Evolutionary conservation across 768 basidiomycete genomes (phyloP), one percentile per base, ranked within the genome.

Genomic region (Tulasnella sp.): DNA sequence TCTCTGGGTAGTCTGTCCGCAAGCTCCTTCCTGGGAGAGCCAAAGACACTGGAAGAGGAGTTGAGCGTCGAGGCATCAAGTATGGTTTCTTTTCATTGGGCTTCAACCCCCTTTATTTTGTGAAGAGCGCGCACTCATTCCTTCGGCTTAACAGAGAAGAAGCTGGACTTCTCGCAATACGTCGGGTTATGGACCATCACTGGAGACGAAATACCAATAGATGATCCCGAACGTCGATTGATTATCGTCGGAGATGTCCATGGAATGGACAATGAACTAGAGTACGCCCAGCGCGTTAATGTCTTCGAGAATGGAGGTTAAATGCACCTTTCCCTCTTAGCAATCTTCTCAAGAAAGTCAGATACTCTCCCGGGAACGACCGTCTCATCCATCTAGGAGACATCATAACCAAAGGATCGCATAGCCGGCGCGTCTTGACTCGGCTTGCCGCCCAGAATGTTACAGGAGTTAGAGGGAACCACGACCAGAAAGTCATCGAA

Each of bases 211-310:
- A 76, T 83, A 34, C 78, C 80, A n/a, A 38, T 81, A 7, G 76
- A 77, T 0, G 76, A 79, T 12, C 58, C 58, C 29, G 58, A 64
- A 34, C 77, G 79, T 19, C 89, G 94, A 19, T 84, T 91, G 36
- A 88, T 98, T 58, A 83, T 94, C 77, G 84, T 97, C 15, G 96
- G 96, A 9, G 96, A 98, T 80, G 86, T 97, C 8, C 96, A 98
- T 85, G 94, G 93, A 67, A 93, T 91, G 88, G 86, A 87, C 72
- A 81, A 85, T 7, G 87, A 90, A 0, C 83, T 97, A 4, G 84
- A 88, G 93, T 94, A 74, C 76, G 91, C 83, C 15, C 40, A 52
- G 15, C 37, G 34, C 34, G 37, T 37, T 71, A 54, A 73, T 67
- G 70, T 37, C 29, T 31, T 5, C 76, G 40, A 9, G 31, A 49